Evolutionary conservation across 2,329 filamentous ascomycete genomes (phyloP).

Genomic region (Sclerotinia spermophila): DNA sequence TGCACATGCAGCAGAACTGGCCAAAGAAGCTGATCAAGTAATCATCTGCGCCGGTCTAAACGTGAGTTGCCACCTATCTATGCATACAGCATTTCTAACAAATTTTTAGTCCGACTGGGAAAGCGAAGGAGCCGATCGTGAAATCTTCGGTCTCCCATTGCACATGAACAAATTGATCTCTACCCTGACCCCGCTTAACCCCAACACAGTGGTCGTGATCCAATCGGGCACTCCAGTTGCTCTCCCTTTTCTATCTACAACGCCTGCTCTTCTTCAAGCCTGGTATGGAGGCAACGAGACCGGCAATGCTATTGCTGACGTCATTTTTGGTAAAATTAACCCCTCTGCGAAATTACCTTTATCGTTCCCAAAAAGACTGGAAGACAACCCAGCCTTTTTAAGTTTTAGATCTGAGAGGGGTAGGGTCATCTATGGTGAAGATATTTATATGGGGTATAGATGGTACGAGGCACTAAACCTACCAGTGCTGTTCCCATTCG

Average conservation of each 20-base stretch:
- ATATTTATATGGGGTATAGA: conserved; percentile 76
- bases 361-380: conserved; percentile 63
- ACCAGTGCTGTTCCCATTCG: conserved; percentile 70
- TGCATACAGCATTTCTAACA: conserved; percentile 48
- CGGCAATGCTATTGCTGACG: conserved; percentile 74
- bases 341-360: conserved; percentile 70
- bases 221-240: conserved; percentile 73
- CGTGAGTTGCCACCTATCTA: conserved; percentile 36
- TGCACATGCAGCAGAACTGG: conserved; percentile 60
- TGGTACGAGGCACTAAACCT: conserved; percentile 72
- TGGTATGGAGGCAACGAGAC: conserved; percentile 90
- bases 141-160: conserved; percentile 31
- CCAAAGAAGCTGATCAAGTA: conserved; percentile 67
- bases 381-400: conserved; percentile 72
- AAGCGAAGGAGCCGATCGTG: conserved; percentile 36
- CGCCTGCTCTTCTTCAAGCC: conserved; percentile 61
- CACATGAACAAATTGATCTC: conserved; percentile 42
- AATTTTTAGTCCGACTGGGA: conserved; percentile 46
- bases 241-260: conserved; percentile 63
- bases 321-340: conserved; percentile 60
- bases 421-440: conserved; percentile 72
- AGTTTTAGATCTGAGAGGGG: conserved; percentile 70
- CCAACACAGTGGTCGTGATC: conserved; percentile 68
- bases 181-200: conserved; percentile 51
- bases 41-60: conserved; percentile 75